Percentiles rank a stretch among this genome's conserved stretches.
Conservation (phyloP, 805 yeast genomes). For the Lipomyces lipofer region DNA sequence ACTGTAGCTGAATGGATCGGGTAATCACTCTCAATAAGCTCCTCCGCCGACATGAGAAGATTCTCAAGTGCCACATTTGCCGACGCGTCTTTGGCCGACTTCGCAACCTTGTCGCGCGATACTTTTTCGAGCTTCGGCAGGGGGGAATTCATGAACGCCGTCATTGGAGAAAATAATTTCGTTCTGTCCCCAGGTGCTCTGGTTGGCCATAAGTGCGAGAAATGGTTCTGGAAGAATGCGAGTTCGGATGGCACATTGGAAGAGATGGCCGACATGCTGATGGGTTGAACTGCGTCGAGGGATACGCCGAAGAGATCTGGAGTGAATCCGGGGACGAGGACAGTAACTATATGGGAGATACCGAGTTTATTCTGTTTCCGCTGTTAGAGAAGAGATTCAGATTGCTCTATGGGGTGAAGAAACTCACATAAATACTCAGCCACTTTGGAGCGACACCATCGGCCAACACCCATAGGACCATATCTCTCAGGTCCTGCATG, state of each 20-base stretch:
- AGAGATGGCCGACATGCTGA: neutral
- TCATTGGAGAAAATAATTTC: conserved; percentile 54
- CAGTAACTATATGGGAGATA: conserved; percentile 56
- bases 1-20: conserved; percentile 58
- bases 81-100: conserved; percentile 33
- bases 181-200: conserved; percentile 67
- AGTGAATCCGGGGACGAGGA: conserved; percentile 67
- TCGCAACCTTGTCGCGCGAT: conserved; percentile 39
- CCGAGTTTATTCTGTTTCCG: conserved; percentile 44
- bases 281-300: conserved; percentile 18
- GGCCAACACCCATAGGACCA: conserved; percentile 47
- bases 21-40: conserved; percentile 52
- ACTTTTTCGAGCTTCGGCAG: conserved; percentile 58
- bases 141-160: conserved; percentile 58
- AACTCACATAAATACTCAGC: conserved; percentile 44
- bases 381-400: no score
- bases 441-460: conserved; percentile 51
- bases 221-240: conserved; percentile 44
- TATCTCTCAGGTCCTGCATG: conserved; percentile 48
- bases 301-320: conserved; percentile 46
- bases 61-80: conserved; percentile 43
- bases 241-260: conserved; percentile 28
- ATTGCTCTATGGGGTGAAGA: no score
- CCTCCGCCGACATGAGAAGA: conserved; percentile 52
- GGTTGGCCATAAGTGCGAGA: conserved; percentile 51